These are phyloP conservation scores for Pseudocercospora macadamiae DNA, from an alignment of 2,329 filamentous ascomycete species.

Conservation along the genomic window DNA sequence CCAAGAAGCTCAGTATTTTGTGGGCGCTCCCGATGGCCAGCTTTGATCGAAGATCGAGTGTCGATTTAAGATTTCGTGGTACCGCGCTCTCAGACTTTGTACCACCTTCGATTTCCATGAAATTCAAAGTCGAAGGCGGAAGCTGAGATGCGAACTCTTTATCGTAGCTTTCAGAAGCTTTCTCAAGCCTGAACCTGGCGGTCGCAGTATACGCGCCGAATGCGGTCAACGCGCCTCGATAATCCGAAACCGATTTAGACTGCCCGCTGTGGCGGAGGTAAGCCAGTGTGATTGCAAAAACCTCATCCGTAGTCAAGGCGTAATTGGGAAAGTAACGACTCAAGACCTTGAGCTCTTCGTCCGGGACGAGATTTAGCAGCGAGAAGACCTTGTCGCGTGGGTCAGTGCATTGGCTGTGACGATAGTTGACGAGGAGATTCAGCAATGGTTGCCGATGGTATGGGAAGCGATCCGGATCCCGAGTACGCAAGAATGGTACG, in stretches of 20 bases:
- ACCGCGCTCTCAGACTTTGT: not conserved
- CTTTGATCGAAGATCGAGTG: not conserved
- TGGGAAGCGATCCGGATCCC: constrained; percentile 8
- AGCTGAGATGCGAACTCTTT: not conserved
- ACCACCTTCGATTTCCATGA: not conserved
- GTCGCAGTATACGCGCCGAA: not conserved
- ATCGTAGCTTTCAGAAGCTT: not conserved
- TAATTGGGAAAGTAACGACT: not conserved
- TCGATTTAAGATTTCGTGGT: too few species aligned
- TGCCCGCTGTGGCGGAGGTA: not conserved
- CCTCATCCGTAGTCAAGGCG: not conserved
- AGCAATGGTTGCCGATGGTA: not conserved
- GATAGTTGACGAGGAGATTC: not conserved
- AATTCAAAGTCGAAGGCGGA: not conserved
- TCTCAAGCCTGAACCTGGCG: not conserved
- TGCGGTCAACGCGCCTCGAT: not conserved
- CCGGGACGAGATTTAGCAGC: constrained; percentile 2
- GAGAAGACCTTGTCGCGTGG: constrained; percentile 9
- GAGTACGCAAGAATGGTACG: constrained; percentile 3
- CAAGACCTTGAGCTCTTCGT: not conserved
- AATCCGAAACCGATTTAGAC: not conserved
- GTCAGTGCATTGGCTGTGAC: not conserved
- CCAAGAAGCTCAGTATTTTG: not conserved
- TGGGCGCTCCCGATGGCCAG: not conserved
- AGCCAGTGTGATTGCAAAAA: constrained; percentile 1